Evolutionary conservation across 768 basidiomycete species (phyloP).

Genomic region (Mycena pura): DNA sequence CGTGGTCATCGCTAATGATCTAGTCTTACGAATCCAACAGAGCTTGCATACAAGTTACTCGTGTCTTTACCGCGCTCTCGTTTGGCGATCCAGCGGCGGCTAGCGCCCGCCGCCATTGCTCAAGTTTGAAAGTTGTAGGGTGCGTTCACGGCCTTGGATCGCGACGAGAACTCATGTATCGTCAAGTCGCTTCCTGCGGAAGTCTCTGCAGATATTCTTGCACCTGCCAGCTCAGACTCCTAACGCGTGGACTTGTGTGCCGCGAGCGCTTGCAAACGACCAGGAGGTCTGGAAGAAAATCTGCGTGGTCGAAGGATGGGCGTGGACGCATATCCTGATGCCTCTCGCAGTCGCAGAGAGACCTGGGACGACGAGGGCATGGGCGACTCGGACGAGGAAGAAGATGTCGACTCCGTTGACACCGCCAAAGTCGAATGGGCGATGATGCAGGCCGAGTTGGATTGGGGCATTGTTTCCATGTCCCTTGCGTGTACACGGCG

Average conservation of each 20-base stretch:
- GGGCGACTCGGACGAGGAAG: slow-evolving; percentile 76
- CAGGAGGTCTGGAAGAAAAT: slow-evolving; percentile 71
- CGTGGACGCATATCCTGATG: slow-evolving; percentile 58
- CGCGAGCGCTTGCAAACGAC: slow-evolving; percentile 70
- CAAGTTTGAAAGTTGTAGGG: slow-evolving; percentile 78
- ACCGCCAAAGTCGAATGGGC: slow-evolving; percentile 49
- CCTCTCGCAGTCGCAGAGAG: slow-evolving; percentile 30
- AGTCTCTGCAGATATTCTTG: slow-evolving; percentile 71
- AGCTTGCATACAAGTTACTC: slow-evolving; percentile 69
- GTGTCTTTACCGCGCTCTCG: slow-evolving; percentile 69
- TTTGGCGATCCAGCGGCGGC: slow-evolving; percentile 69
- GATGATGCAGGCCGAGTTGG: slow-evolving; percentile 51
- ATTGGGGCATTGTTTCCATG: slow-evolving; percentile 63
- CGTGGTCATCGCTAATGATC: too few relatives aligned
- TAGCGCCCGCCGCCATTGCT: slow-evolving; percentile 71
- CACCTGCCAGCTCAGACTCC: slow-evolving; percentile 62
- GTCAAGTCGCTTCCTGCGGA: slow-evolving; percentile 75
- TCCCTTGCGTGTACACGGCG: slow-evolving; percentile 57
- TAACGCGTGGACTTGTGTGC: slow-evolving; percentile 67
- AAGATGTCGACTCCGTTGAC: slow-evolving; percentile 39
- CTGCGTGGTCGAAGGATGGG: slow-evolving; percentile 68
- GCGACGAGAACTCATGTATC: slow-evolving; percentile 5
- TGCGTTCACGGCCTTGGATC: slow-evolving; percentile 44
- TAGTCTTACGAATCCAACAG: slow-evolving; percentile 43
- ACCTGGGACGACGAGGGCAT: slow-evolving; percentile 73